phyloP scores from a whole-genome alignment of 352 stramenopile species.

The Phytophthora palmivora region DNA sequence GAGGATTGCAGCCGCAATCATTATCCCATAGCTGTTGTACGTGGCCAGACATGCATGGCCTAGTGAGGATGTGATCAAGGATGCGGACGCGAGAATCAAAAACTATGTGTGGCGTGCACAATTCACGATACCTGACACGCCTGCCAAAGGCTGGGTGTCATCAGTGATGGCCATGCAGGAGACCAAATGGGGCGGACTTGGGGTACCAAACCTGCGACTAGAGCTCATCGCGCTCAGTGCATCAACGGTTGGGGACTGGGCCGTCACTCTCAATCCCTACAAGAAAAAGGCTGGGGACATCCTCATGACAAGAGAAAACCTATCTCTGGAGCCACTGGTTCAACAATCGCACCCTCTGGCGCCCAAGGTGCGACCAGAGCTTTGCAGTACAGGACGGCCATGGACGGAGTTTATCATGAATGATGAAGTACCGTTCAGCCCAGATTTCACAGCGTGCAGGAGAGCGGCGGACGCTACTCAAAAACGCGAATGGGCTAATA shows the following conservation, averaged over 20 bases:
- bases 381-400: too few relatives aligned
- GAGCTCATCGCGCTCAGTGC: slow-evolving; percentile 3
- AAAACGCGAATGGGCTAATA: too few relatives aligned
- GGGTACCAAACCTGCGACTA: not conserved
- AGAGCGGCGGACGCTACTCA: too few relatives aligned
- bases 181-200: not conserved
- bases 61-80: not conserved
- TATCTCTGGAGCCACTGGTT: too few relatives aligned
- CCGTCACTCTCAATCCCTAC: not conserved
- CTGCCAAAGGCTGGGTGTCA: slow-evolving; percentile 2
- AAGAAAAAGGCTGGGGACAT: not conserved
- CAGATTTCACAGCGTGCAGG: too few relatives aligned
- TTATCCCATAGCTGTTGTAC: slow-evolving; percentile 9
- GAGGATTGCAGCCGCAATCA: not conserved
- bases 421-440: too few relatives aligned
- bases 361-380: too few relatives aligned
- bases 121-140: not conserved
- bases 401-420: too few relatives aligned
- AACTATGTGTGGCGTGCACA: slow-evolving; percentile 9
- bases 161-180: not conserved
- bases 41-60: slow-evolving; percentile 8
- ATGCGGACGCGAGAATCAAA: not conserved
- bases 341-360: too few relatives aligned
- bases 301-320: not conserved
- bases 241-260: not conserved